Percentiles rank a stretch among this genome's conserved stretches.
These are phyloP conservation scores for Biscogniauxia mediterranea DNA, from an alignment of 2,329 filamentous ascomycete genomes.

Conservation along the genomic window DNA sequence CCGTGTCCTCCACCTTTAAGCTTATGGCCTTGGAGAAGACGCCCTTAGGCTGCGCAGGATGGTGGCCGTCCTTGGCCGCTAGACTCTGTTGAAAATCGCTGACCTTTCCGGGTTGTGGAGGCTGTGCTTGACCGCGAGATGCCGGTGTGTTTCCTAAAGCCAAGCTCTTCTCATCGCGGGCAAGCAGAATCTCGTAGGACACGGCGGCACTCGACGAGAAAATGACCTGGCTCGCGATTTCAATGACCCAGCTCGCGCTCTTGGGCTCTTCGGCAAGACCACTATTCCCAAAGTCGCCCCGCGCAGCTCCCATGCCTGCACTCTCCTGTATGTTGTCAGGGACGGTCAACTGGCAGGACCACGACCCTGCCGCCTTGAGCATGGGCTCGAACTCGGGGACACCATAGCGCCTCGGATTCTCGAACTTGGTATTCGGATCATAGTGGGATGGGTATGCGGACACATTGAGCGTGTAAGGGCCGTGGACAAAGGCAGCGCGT, in stretches of 20 bases:
- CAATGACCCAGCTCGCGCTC: conserved; percentile 71
- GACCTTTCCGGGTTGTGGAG: conserved; percentile 67
- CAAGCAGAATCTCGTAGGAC: conserved; percentile 81
- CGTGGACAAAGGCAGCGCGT: conserved; percentile 93
- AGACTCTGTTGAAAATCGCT: conserved; percentile 71
- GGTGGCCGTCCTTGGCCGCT: conserved; percentile 55
- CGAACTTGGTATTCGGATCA: conserved; percentile 76
- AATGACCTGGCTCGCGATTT: conserved; percentile 88
- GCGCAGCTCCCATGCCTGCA: conserved; percentile 48
- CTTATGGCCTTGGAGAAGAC: conserved; percentile 81
- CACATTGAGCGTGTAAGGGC: conserved; percentile 87
- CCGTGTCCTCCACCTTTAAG: conserved; percentile 82
- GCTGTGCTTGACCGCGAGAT: conserved; percentile 45
- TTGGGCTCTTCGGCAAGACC: conserved; percentile 53
- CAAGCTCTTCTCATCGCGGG: conserved; percentile 80
- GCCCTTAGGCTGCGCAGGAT: conserved; percentile 66
- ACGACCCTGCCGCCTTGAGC: conserved; percentile 88
- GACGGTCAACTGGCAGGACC: conserved; percentile 76
- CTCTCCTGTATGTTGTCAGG: conserved; percentile 73
- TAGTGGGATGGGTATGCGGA: conserved; percentile 82
- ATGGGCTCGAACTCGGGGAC: conserved; percentile 93
- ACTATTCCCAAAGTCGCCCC: conserved; percentile 45
- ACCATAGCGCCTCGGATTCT: conserved; percentile 67
- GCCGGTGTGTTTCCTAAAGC: conserved; percentile 56
- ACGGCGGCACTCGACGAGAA: conserved; percentile 89